Base-by-base conservation (phyloP, 2,329 filamentous ascomycete genomes). In the Arachnomyces sp. region DNA sequence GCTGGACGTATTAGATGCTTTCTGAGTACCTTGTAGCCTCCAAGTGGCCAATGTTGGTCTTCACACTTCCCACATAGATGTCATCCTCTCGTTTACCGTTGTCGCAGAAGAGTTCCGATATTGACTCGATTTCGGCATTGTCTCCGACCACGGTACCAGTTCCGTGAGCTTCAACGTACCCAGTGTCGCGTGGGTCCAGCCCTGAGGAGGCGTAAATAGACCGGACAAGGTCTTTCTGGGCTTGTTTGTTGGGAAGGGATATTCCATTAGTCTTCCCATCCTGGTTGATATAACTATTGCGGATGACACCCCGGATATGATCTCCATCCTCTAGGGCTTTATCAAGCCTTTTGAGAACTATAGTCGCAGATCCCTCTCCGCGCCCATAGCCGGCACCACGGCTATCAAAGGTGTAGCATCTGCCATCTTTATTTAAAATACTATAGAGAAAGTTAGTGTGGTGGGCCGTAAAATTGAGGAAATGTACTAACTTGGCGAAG, bases 21-120 rank as follows among this genome's bases (percentile, higher is more conserved):
- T n/a, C n/a, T n/a, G n/a, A n/a, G n/a, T n/a, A n/a, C n/a, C n/a
- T n/a, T n/a, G 20, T 25, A 9, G 54, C 52, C 37, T 57, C 2
- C 71, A 71, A 2, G 71, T 75, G 9, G 74, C 49, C 55, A 17
- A 57, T 49, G 44, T 56, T 57, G 2, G 55, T 50, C 34, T 57
- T 57, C 28, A 57, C 52, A 1, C 53, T 49, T 3, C 55, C 55
- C 11, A 57, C 45, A 32, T 51, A 49, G 14, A 56, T 28, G 7
- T 52, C 54, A 34, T 56, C 49, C 17, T 51, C 48, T 20, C 48
- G 43, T 28, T 65, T 62, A 11, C 46, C 44, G 17, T 44, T 40
- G 8, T 49, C 49, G 13, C 47, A 53, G 35, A 58, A 58, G 34
- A 55, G 53, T 7, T 48, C 49, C 5, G 51, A 46, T 7, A 57